Base-by-base conservation (phyloP, 2,329 filamentous ascomycete genomes). In the Tolypocladium tundrense region DNA sequence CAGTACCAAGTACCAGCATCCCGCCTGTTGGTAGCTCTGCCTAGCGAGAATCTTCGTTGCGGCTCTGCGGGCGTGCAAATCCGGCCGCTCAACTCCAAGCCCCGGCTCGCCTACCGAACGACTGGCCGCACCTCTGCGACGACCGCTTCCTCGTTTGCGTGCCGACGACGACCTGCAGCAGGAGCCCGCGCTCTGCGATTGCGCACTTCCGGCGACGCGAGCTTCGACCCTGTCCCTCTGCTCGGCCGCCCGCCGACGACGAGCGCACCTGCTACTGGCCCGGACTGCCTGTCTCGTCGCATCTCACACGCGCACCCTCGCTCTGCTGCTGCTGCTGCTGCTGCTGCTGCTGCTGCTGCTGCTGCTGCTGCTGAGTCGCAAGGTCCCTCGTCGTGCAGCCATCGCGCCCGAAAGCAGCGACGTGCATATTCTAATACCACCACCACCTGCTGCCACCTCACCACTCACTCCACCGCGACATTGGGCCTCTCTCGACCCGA, bases 381-480 rank as follows among this genome's bases (percentile, higher is more conserved):
- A 54, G 41, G 33, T 43, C 41, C 55, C 51, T 57, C 55, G 50
- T 33, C 45, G 51, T 55, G 57, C 58, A 57, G 56, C 56, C 52
- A 51, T 33, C 57, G 50, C 33, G 57, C 62, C 68, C 66, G 27
- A 69, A 70, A 69, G 61, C 63, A 70, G 68, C 67, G 64, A 69
- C 68, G 60, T 70, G 68, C 68, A 70, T 69, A 69, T 62, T 14
- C 19, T 21, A 45, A 58, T 56, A 58, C 59, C 63, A 59, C 56
- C 56, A 56, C 59, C 67, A 64, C 63, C 63, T 64, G 61, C 56
- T 57, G 61, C 61, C 60, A 61, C 58, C 58, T 57, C 58, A 57
- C 53, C 57, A 53, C 31, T 54, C 39, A 16, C 45, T 42, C 55
- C 39, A 51, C 53, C 48, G 35, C 56, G 21, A 48, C 50, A 45